Conservation (phyloP, 768 basidiomycete species). For the Calocybe cyanea region DNA sequence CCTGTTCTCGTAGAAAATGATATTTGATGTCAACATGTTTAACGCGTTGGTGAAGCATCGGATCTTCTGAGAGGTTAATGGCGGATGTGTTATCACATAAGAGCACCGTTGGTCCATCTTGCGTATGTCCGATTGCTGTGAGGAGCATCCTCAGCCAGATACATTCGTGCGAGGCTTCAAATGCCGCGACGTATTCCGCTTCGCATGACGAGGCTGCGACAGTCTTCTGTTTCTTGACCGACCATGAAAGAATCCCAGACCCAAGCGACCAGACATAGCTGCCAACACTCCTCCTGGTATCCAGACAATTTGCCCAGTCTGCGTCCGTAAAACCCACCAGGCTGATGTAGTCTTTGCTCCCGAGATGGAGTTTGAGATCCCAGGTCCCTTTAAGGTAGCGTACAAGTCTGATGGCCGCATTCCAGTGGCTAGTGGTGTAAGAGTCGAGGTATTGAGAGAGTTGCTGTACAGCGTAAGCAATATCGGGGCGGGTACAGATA, state of each 20-base stretch:
- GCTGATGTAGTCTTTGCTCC: background rate
- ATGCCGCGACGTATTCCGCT: conserved; percentile 35
- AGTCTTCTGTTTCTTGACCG: background rate
- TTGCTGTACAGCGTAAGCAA: conserved; percentile 1
- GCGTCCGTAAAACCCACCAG: conserved; percentile 18
- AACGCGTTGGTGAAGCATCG: conserved; percentile 25
- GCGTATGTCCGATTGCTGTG: conserved; percentile 6
- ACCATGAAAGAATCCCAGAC: conserved; percentile 15
- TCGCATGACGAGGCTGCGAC: conserved; percentile 21
- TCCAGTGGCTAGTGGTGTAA: background rate
- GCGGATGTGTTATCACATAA: conserved; percentile 30
- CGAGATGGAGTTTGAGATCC: background rate
- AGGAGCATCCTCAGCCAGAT: conserved; percentile 17
- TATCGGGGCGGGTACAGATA: background rate
- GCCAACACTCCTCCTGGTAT: conserved; percentile 14
- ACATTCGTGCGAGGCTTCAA: conserved; percentile 18
- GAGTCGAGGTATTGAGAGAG: conserved; percentile 1
- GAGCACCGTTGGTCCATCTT: conserved; percentile 7
- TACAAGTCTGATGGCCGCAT: background rate
- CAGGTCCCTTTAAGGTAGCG: too few species aligned
- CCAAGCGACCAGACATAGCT: conserved; percentile 16
- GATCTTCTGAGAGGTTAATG: conserved; percentile 27
- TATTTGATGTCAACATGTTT: conserved; percentile 40
- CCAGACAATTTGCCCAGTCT: conserved; percentile 16
- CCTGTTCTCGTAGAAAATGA: conserved; percentile 31